Base-by-base conservation (phyloP, 306 rosid genomes). In the Pachyrhizus erosus region DNA sequence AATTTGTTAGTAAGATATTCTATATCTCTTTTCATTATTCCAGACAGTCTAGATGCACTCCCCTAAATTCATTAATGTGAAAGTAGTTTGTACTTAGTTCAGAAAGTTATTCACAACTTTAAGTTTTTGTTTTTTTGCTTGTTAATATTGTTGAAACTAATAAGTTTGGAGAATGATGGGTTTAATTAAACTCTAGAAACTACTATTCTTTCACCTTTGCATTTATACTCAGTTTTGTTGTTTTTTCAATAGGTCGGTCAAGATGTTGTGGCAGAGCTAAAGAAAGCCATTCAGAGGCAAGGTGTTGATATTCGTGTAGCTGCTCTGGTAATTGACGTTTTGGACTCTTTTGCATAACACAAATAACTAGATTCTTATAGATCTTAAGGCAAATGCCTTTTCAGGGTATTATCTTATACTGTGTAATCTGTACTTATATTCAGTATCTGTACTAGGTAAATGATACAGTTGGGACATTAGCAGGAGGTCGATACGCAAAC, bases 401-500 rank as follows among this genome's bases (percentile, higher is more conserved):
- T 45, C n/a, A 33, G 21, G 55, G 34, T 24, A 43, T 52, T 71
- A 29, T 70, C 54, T 27, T 43, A 58, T 57, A 4, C 2, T 69
- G 76, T 80, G 40, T 23, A 61, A 27, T 81, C 14, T 64, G 46
- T 65, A 73, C 89, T 86, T 40, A 82, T 45, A 68, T 78, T 58
- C n/a, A 17, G 20, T 65, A 65, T 70, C 42, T 79, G 77, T 85
- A 67, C 88, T 83, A 94, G 98, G 98, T 94, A 65, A 94, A 94
- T 84, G 98, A 94, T 83, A 94, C 98, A 12, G 90, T 94, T 39
- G 97, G 98, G 61, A 94, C 98, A 70, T 84, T 94, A 85, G 98
- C 98, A 11, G 97, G 98, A 72, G 98, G 98, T 46, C 88, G 94
- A 83, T 88, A 92, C 82, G 15, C 75, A 40, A 76, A 91, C 83